Base-by-base conservation (phyloP, 495 filamentous ascomycete species). In the Eremomyces bilateralis region DNA sequence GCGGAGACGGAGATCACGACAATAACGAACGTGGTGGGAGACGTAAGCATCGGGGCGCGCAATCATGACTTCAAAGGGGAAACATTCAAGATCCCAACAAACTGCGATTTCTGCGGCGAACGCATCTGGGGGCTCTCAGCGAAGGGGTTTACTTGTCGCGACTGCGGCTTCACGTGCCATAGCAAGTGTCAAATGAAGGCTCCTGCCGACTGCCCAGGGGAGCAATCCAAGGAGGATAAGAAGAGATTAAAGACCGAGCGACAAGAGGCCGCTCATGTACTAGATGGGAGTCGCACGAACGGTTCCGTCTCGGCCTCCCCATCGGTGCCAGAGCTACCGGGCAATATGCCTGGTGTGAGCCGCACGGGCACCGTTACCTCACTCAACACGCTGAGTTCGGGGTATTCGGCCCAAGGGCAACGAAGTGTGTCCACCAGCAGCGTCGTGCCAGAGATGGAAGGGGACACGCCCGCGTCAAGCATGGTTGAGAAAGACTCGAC, bases 151-250 rank as follows among this genome's bases (percentile, higher is more conserved):
- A 80, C 82, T 51, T 99, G 88, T 50, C 69, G 74, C 39, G 83
- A 93, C 50, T 99, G 88, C 46, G 90, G 88, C 4, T 99, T 91
- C 54, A 92, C 83, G 1, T 99, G 88, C 46, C 88, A 99, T 57
- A 85, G 71, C 60, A 95, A 99, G 57, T 99, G 88, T 52, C 80
- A 99, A 57, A 80, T 99, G 73, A 99, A 95, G 51, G 90, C 94
- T 1, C 83, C 88, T 0, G 80, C 88, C 3, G 77, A 85, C 45
- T 99, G 88, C 46, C 88, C 88, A 0, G 88, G 88, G 24, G 88
- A 95, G 52, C 73, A 80, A 48, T 69, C 64, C 22, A 94, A 95
- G 54, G 90, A 95, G 36, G 82, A 90, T 37, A 80, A 73, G 61
- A 95, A 92, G 61, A 85, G 79, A 45, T 58, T 88, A 33, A 95